A percentile compares a stretch with the other conserved stretches of the same genome.
These are phyloP conservation scores for Leishmania turanica DNA, from an alignment of 208 protist genomes.

Conservation along the genomic window DNA sequence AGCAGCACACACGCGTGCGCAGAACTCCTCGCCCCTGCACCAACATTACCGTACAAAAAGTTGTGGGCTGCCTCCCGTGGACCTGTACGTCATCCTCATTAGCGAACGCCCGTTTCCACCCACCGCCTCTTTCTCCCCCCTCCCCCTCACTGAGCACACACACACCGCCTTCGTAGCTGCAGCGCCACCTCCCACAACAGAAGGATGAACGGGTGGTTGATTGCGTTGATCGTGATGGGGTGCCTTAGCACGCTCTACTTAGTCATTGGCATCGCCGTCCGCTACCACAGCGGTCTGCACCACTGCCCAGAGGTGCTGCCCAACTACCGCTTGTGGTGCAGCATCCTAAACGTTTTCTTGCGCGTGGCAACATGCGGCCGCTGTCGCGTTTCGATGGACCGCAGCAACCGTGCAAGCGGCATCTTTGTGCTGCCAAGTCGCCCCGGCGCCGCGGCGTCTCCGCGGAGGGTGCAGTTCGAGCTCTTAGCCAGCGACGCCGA, in stretches of 20 bases:
- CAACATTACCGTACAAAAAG: background rate
- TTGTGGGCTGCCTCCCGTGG: background rate
- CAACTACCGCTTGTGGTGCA: slow-evolving; percentile 78
- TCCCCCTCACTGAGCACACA: background rate
- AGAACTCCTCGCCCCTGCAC: background rate
- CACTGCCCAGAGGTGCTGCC: slow-evolving; percentile 76
- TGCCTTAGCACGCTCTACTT: slow-evolving; percentile 58
- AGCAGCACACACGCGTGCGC: background rate
- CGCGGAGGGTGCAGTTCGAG: slow-evolving; percentile 53
- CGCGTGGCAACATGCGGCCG: slow-evolving; percentile 55
- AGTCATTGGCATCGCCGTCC: slow-evolving; percentile 64
- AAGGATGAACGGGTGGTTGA: slow-evolving; percentile 29
- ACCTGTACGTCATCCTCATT: background rate
- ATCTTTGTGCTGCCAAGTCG: slow-evolving; percentile 35
- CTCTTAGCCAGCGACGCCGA: slow-evolving; percentile 53
- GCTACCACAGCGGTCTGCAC: slow-evolving; percentile 72
- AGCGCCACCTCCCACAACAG: background rate
- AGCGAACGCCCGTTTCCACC: background rate
- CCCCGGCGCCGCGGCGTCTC: slow-evolving; percentile 12
- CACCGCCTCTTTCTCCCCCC: background rate
- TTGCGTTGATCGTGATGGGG: slow-evolving; percentile 39
- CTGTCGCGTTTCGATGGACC: slow-evolving; percentile 10
- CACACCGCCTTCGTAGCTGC: background rate
- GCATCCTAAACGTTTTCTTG: slow-evolving; percentile 28
- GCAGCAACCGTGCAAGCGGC: slow-evolving; percentile 5